A percentile compares a stretch with the other conserved stretches of the same genome.
phyloP scores from a whole-genome alignment of 2,329 filamentous ascomycete species.

The Diaporthe caulivora region DNA sequence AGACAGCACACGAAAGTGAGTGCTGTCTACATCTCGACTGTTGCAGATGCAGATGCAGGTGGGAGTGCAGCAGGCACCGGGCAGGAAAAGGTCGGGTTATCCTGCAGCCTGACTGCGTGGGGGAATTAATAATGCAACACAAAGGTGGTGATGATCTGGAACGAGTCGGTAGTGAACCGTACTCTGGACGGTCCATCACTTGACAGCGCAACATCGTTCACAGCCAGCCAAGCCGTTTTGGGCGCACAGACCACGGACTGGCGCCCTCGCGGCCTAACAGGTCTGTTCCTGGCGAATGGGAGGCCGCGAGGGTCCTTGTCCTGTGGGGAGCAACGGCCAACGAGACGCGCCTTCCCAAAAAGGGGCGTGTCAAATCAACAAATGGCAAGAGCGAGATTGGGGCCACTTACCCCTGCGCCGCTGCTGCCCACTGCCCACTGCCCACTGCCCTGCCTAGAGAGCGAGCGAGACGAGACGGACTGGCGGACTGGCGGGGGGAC shows the following conservation, averaged over 20 bases:
- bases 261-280: neutral
- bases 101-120: constrained; percentile 19
- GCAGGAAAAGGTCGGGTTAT: neutral
- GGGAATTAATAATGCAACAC: constrained; percentile 27
- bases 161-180: constrained; percentile 23
- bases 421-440: neutral
- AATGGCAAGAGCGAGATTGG: constrained; percentile 32
- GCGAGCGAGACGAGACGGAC: constrained; percentile 18
- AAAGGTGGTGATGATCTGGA: constrained; percentile 8
- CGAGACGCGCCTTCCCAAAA: constrained; percentile 35
- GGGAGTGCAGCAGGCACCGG: too few species aligned
- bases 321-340: constrained; percentile 32
- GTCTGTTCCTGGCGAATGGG: constrained; percentile 26
- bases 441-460: constrained; percentile 12
- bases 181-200: constrained; percentile 18
- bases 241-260: constrained; percentile 7
- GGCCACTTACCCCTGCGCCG: constrained; percentile 8
- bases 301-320: neutral
- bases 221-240: constrained; percentile 22
- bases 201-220: constrained; percentile 24
- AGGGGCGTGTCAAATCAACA: constrained; percentile 37
- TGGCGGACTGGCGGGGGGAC: neutral
- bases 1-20: neutral
- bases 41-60: neutral
- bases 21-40: neutral